Evolutionary conservation across 179 eudicot genomes (phyloP).

Genomic region (Carnegiea gigantea): DNA sequence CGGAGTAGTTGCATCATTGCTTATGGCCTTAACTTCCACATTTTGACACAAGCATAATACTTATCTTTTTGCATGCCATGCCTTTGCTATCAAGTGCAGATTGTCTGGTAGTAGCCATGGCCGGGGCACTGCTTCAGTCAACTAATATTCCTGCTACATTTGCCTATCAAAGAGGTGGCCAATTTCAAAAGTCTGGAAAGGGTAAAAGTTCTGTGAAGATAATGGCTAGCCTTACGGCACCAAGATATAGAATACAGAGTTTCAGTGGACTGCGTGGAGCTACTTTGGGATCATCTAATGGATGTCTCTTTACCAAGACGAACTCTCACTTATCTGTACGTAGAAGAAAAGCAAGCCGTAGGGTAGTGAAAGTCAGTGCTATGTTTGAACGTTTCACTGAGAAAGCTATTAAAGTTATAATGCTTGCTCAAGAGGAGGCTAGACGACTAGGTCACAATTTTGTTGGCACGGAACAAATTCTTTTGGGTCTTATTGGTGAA

Average conservation of each 20-base stretch:
- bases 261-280: slow-evolving; percentile 68
- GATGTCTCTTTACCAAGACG: slow-evolving; percentile 52
- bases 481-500: slow-evolving; percentile 94
- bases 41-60: background rate
- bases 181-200: slow-evolving; percentile 48
- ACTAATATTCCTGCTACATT: slow-evolving; percentile 54
- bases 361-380: slow-evolving; percentile 48
- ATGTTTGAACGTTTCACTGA: slow-evolving; percentile 98
- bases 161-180: slow-evolving; percentile 45
- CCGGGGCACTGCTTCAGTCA: slow-evolving; percentile 68
- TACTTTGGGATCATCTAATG: slow-evolving; percentile 37
- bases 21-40: background rate
- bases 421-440: slow-evolving; percentile 98
- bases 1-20: background rate
- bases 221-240: slow-evolving; percentile 46
- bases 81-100: slow-evolving; percentile 30
- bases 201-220: slow-evolving; percentile 46
- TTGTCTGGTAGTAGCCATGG: slow-evolving; percentile 54
- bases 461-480: slow-evolving; percentile 95
- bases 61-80: background rate
- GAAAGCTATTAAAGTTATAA: slow-evolving; percentile 90
- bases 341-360: slow-evolving; percentile 47
- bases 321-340: slow-evolving; percentile 47
- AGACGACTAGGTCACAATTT: slow-evolving; percentile 91
- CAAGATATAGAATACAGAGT: slow-evolving; percentile 44